Percentiles rank a stretch among this genome's conserved stretches.
Evolutionary conservation across 202 grass and related monocot species (phyloP).

Genomic region (Hordeum pubiflorum): DNA sequence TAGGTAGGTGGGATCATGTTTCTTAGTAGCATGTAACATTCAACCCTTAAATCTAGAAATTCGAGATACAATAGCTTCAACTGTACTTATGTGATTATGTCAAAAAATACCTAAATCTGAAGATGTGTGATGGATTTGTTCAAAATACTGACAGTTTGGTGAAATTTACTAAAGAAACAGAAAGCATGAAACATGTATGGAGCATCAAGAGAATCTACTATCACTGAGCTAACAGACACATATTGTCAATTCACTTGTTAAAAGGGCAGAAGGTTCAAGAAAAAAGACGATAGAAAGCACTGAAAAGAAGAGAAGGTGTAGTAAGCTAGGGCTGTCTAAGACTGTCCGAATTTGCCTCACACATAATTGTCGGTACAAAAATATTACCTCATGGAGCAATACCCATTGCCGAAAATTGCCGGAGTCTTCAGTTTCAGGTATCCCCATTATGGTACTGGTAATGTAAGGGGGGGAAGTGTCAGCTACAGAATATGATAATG

Average conservation of each 20-base stretch:
- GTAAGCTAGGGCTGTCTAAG: background rate
- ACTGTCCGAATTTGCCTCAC: background rate
- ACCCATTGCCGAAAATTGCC: slow-evolving; percentile 22
- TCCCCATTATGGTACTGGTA: slow-evolving; percentile 73
- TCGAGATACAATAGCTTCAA: background rate
- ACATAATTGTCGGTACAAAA: background rate
- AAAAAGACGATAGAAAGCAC: background rate
- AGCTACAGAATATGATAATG: background rate
- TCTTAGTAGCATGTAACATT: background rate
- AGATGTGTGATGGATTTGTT: background rate
- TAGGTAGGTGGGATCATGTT: background rate
- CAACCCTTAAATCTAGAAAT: background rate
- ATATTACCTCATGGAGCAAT: slow-evolving; percentile 21
- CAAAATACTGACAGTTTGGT: background rate
- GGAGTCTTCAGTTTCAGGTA: slow-evolving; percentile 38
- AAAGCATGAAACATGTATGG: background rate
- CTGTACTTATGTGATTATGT: background rate
- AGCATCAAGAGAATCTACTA: background rate
- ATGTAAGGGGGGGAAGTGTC: slow-evolving; percentile 1
- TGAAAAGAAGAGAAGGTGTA: background rate
- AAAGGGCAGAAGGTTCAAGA: background rate
- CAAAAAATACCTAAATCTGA: background rate
- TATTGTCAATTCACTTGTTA: background rate
- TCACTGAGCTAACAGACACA: background rate
- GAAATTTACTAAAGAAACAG: background rate